Evolutionary conservation across 805 yeast genomes (phyloP), one percentile per base, ranked within the genome.

Genomic region (Peterozyma xylosa): DNA sequence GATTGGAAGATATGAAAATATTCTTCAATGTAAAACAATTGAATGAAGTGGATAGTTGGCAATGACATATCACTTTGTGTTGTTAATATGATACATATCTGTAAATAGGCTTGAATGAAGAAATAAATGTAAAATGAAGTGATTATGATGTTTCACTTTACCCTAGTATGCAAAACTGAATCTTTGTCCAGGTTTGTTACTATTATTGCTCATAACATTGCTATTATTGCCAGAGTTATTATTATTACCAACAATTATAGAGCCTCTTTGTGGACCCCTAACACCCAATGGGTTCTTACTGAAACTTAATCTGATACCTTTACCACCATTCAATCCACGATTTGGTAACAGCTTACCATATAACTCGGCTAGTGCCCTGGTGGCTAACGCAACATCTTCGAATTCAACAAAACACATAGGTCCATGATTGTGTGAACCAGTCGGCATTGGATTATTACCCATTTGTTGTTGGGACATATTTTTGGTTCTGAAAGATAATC

Each of bases 371-470:
- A 93, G 70, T 0, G 98, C 97, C 55, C 87, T 74, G 2, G 98
- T 88, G 1, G 99, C 99, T 63, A 78, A 84, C 3, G 85, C 82
- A 42, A 93, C 96, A 61, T 91, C 97, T 54, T 93, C 99, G 67
- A 93, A 93, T 68, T 93, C 99, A 43, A 93, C 99, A 71, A 93
- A 93, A 64, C 99, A 93, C 98, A 93, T 93, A 44, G 99, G 99
- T 4, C 99, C 98, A 66, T 85, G 95, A 51, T 77, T 75, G 37
- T 71, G 69, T 39, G 60, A 58, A 48, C 53, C 47, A 29, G 16
- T 15, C 4, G 15, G 13, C 3, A 35, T 14, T 11, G 42, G 11
- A n/a, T 36, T 34, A 33, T 40, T 44, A 14, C 30, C 30, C 11
- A 33, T 30, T 11, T 14, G 14, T 5, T 32, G 13, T 32, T 32